Evolutionary conservation across 495 filamentous ascomycete species (phyloP).

Genomic region (Penicillium riverlandense): DNA sequence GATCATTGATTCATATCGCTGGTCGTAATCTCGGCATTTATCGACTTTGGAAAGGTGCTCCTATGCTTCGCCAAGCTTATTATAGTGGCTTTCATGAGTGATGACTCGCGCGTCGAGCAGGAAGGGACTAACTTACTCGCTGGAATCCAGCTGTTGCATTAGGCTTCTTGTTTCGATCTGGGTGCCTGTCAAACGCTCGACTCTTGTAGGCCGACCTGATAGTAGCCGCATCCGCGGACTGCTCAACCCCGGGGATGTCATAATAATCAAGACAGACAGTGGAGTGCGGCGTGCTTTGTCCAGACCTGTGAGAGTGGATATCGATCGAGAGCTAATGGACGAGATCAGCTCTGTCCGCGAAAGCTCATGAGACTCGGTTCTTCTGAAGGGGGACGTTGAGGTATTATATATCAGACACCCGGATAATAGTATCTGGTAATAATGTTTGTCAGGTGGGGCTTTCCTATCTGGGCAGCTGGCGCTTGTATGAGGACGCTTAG

Average conservation of each 20-base stretch:
- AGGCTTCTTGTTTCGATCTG: constrained; percentile 1
- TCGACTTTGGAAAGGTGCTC: background rate
- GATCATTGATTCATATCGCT: constrained; percentile 1
- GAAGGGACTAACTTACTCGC: constrained; percentile 1
- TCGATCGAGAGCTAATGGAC: no score
- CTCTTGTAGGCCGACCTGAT: constrained; percentile 2
- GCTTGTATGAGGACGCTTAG: no score
- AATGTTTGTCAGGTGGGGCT: no score
- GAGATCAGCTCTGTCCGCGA: no score
- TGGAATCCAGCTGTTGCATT: constrained; percentile 3
- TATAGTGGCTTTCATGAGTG: background rate
- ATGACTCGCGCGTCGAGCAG: background rate
- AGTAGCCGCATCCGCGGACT: constrained; percentile 2
- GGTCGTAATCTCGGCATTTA: constrained; percentile 4
- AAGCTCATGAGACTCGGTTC: no score
- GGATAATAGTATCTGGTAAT: no score
- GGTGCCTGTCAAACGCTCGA: background rate
- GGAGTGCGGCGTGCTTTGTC: no score
- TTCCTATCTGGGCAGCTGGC: no score
- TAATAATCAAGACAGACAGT: background rate
- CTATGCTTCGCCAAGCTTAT: constrained; percentile 3
- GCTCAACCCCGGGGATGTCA: background rate
- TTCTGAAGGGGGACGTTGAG: no score
- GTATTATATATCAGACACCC: no score
- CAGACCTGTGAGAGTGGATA: no score